Conservation (phyloP, 176 grass and related monocot genomes). For the Typha latifolia region DNA sequence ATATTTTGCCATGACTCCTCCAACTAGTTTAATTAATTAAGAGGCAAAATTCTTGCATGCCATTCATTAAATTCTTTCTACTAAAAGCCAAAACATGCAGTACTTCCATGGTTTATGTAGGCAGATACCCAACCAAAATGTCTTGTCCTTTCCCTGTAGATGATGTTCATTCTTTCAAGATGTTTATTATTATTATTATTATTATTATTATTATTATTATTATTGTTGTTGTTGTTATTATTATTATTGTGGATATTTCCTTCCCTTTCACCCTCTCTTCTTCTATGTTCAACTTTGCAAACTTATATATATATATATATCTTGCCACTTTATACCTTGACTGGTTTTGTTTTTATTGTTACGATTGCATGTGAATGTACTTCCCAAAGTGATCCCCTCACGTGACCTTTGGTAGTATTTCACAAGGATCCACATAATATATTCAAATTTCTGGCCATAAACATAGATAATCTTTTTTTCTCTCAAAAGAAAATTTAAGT, state of each 20-base stretch:
- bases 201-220: no score
- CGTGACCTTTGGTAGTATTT: slow-evolving; percentile 5
- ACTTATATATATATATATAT: neutral
- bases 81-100: neutral
- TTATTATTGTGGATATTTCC: neutral
- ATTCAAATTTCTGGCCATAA: no score
- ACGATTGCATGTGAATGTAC: slow-evolving; percentile 2
- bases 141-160: neutral
- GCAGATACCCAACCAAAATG: slow-evolving; percentile 1
- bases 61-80: neutral
- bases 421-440: slow-evolving; percentile 1
- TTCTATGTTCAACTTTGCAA: neutral
- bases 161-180: neutral
- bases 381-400: neutral
- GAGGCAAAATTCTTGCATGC: slow-evolving; percentile 10
- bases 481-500: neutral
- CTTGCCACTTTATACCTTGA: neutral
- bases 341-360: neutral
- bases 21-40: no score
- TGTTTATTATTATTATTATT: no score
- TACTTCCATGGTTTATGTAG: neutral
- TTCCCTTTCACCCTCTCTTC: neutral
- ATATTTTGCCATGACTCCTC: no score
- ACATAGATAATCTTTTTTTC: neutral
- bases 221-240: no score